Conservation (phyloP, 306 rosid species). For the Crataegus laevigata region DNA sequence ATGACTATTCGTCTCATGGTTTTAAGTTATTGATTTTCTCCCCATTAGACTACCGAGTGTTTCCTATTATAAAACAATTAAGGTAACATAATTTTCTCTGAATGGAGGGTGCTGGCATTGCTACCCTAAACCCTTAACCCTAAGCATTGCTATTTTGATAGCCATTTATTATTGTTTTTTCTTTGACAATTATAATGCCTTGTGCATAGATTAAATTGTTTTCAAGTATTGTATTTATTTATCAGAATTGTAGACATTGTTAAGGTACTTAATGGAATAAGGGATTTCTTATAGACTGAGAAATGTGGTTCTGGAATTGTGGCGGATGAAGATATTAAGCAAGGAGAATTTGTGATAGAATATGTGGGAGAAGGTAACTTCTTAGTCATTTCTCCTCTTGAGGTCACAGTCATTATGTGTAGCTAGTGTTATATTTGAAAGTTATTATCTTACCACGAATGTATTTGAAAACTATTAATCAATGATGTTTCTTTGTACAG, state of each 20-base stretch:
- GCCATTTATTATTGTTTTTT: neutral
- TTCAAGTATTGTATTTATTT: neutral
- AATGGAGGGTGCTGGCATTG: neutral
- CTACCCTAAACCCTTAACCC: no score
- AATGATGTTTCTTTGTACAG: slow-evolving; percentile 37
- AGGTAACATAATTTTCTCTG: neutral
- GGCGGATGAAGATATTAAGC: slow-evolving; percentile 81
- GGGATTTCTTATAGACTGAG: slow-evolving; percentile 64
- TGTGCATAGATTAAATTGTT: neutral
- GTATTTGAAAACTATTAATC: slow-evolving; percentile 7
- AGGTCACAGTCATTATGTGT: neutral
- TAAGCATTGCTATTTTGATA: neutral
- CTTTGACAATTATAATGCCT: neutral
- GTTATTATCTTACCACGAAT: neutral
- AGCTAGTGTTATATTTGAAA: neutral
- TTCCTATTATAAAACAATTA: neutral
- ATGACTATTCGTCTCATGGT: neutral
- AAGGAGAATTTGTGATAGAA: slow-evolving; percentile 87
- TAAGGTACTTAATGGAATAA: slow-evolving; percentile 12
- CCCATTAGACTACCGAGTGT: neutral
- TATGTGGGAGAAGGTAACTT: slow-evolving; percentile 91
- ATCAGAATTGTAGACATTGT: slow-evolving; percentile 3
- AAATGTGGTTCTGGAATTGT: slow-evolving; percentile 92
- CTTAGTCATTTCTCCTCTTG: neutral
- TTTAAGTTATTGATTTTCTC: neutral